A percentile compares a stretch with the other conserved stretches of the same genome.
These are phyloP conservation scores for Penicillium sp. DNA, from an alignment of 2,329 filamentous ascomycete species.

Conservation along the genomic window DNA sequence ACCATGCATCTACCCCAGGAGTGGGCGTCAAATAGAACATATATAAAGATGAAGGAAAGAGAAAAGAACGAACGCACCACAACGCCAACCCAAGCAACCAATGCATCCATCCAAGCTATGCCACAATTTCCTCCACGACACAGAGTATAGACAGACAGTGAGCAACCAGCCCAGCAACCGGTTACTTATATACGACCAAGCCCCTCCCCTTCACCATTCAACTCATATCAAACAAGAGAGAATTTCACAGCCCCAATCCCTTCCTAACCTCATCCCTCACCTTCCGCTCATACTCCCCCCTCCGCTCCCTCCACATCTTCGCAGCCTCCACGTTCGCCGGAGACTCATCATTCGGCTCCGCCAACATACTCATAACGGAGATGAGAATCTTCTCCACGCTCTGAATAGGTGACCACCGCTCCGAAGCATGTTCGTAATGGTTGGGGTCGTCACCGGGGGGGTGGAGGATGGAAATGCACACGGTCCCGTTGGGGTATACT, in stretches of 20 bases:
- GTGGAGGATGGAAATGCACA: slow-evolving; percentile 97
- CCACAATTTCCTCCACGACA: too few species aligned
- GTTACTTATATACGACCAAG: too few species aligned
- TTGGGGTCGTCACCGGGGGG: slow-evolving; percentile 94
- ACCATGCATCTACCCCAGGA: too few species aligned
- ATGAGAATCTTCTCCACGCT: slow-evolving; percentile 96
- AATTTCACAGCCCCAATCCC: slow-evolving; percentile 61
- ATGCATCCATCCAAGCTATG: too few species aligned
- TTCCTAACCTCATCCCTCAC: slow-evolving; percentile 74
- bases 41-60: too few species aligned
- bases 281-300: slow-evolving; percentile 73
- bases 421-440: slow-evolving; percentile 91
- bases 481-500: slow-evolving; percentile 87
- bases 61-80: too few species aligned
- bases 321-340: slow-evolving; percentile 93
- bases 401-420: slow-evolving; percentile 94
- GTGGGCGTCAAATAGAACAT: too few species aligned
- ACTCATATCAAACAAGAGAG: too few species aligned
- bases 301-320: slow-evolving; percentile 85
- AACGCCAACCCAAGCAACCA: too few species aligned
- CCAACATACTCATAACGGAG: slow-evolving; percentile 95
- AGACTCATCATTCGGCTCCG: slow-evolving; percentile 92
- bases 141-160: too few species aligned
- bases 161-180: neutral
- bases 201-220: too few species aligned